Percentiles rank a stretch among this genome's conserved stretches.
These are phyloP conservation scores for Dendrobium nobile DNA, from an alignment of 106 monocot genomes.

Conservation along the genomic window DNA sequence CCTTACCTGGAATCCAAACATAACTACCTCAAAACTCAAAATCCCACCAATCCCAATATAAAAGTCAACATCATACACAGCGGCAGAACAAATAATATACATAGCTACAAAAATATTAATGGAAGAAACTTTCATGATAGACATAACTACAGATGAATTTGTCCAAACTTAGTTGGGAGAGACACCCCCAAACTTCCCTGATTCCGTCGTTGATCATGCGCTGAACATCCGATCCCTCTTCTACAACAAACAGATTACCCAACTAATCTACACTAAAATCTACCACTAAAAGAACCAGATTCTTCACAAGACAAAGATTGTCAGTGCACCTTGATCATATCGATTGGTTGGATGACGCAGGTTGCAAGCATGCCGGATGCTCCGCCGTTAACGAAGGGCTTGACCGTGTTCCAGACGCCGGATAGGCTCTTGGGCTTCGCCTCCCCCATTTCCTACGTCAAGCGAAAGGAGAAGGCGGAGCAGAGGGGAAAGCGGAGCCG, in stretches of 20 bases:
- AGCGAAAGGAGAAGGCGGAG: background rate
- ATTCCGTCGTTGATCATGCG: too few relatives aligned
- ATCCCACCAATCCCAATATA: background rate
- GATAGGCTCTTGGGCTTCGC: conserved; percentile 16
- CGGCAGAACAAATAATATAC: background rate
- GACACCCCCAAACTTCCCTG: too few relatives aligned
- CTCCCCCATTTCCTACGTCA: conserved; percentile 15
- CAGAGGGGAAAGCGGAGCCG: background rate
- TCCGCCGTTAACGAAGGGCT: conserved; percentile 80
- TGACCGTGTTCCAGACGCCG: conserved; percentile 51
- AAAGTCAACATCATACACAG: background rate
- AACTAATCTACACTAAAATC: background rate
- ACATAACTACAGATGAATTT: too few relatives aligned
- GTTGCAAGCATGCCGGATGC: conserved; percentile 80
- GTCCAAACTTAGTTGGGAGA: background rate
- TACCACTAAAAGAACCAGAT: background rate
- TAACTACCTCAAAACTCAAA: conserved; percentile 10
- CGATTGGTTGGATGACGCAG: conserved; percentile 84
- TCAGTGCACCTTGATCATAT: conserved; percentile 60
- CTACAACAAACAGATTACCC: background rate
- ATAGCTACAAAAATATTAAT: background rate
- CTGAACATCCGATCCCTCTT: background rate
- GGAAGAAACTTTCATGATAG: too few relatives aligned
- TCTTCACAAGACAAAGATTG: background rate
- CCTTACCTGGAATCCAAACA: conserved; percentile 53